Evolutionary conservation across 2,329 filamentous ascomycete genomes (phyloP).

Genomic region (Aspergillaceae sp.): DNA sequence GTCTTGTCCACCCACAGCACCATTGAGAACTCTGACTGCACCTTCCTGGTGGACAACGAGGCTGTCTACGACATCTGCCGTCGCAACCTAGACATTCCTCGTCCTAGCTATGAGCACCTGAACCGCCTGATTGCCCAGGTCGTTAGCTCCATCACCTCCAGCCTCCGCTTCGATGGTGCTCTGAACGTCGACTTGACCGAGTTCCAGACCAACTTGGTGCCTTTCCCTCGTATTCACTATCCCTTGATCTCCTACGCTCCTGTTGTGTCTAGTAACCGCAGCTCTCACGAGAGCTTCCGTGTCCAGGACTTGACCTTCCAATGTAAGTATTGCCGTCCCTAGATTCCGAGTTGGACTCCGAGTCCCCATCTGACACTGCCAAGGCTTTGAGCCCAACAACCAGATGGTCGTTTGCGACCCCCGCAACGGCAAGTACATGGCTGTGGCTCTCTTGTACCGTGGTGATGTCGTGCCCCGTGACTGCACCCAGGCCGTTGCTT

Average conservation of each 20-base stretch:
- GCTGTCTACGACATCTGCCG: conserved; percentile 61
- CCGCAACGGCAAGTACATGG: conserved; percentile 61
- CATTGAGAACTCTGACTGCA: conserved; percentile 60
- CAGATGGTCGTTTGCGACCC: conserved; percentile 63
- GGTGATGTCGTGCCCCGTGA: conserved; percentile 58
- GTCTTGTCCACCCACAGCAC: conserved; percentile 50
- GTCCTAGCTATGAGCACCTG: conserved; percentile 56
- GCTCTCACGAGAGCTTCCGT: conserved; percentile 80
- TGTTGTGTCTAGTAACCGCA: conserved; percentile 61
- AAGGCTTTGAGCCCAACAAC: conserved; percentile 58
- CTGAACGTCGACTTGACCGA: conserved; percentile 61
- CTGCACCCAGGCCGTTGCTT: conserved; percentile 50
- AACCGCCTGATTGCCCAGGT: conserved; percentile 61
- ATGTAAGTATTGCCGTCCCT: conserved; percentile 35
- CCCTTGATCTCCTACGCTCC: conserved; percentile 58
- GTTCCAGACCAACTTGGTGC: conserved; percentile 62
- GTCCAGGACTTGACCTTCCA: conserved; percentile 63
- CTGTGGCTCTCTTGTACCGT: conserved; percentile 57
- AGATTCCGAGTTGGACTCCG: too few relatives aligned
- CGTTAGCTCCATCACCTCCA: conserved; percentile 58
- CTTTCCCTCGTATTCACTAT: conserved; percentile 60
- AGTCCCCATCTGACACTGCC: too few relatives aligned
- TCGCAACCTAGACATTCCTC: conserved; percentile 55
- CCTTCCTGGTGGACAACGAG: conserved; percentile 61
- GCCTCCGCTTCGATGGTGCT: conserved; percentile 56